Evolutionary conservation across 1,284 basidiomycete species (phyloP).

Genomic region (Ustilago shanxiensis): DNA sequence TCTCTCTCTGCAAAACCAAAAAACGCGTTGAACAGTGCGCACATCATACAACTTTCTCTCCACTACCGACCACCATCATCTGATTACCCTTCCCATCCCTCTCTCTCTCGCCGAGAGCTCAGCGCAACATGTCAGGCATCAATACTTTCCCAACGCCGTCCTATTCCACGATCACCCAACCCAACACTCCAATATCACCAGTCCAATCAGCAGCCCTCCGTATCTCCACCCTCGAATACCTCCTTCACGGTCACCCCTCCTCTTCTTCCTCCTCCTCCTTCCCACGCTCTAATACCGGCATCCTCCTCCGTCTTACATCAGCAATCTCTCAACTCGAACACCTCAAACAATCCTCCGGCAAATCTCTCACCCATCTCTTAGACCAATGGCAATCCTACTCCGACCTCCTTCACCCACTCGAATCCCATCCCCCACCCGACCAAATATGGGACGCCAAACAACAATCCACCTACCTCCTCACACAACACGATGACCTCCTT

Average conservation of each 20-base stretch:
- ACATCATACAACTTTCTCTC: not conserved
- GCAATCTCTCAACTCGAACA: not conserved
- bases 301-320: not conserved
- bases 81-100: not conserved
- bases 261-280: not conserved
- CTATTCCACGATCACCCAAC: not conserved
- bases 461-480: conserved; percentile 14
- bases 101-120: not conserved
- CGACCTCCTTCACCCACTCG: conserved; percentile 11
- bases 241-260: conserved; percentile 13
- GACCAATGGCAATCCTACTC: conserved; percentile 15
- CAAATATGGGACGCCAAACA: conserved; percentile 16
- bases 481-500: not conserved
- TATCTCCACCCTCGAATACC: not conserved
- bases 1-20: no score
- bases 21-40: not conserved
- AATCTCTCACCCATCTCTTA: conserved; percentile 7
- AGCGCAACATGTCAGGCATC: not conserved
- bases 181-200: conserved; percentile 2
- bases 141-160: not conserved
- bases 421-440: not conserved
- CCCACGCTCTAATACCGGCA: not conserved
- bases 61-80: not conserved
- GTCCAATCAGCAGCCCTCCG: conserved; percentile 6
- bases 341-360: not conserved